Percentiles rank a stretch among this genome's conserved stretches.
Evolutionary conservation across 1,284 basidiomycete genomes (phyloP).

Genomic region (Leccinum subrobustum): DNA sequence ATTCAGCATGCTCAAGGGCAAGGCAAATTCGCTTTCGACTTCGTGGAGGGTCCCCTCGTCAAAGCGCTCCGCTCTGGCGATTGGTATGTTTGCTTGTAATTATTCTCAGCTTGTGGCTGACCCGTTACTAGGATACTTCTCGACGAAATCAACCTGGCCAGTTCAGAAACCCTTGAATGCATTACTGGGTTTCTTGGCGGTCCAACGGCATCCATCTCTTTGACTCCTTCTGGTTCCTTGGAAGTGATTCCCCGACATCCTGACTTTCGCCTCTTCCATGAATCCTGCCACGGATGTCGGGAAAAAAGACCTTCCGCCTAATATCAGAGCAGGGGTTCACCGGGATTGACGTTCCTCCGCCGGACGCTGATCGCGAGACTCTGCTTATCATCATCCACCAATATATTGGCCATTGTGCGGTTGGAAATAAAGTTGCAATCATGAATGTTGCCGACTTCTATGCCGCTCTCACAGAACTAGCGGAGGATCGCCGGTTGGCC

Average conservation of each 20-base stretch:
- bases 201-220: conserved; percentile 85
- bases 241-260: conserved; percentile 91
- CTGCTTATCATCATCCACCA: conserved; percentile 86
- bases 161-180: conserved; percentile 93
- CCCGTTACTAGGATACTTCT: conserved; percentile 75
- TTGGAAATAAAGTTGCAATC: conserved; percentile 86
- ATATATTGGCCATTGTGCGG: conserved; percentile 84
- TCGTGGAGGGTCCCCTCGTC: conserved; percentile 96
- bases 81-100: conserved; percentile 60
- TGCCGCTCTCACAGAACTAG: conserved; percentile 76
- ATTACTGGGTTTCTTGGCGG: conserved; percentile 85
- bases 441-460: conserved; percentile 95
- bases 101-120: conserved; percentile 1
- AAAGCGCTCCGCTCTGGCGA: conserved; percentile 87
- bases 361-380: conserved; percentile 91
- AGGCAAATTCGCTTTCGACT: conserved; percentile 89
- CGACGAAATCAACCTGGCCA: conserved; percentile 96
- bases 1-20: conserved; percentile 82
- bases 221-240: conserved; percentile 77
- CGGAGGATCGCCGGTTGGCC: conserved; percentile 80
- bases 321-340: conserved; percentile 90
- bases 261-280: conserved; percentile 97
- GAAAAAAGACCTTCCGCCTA: conserved; percentile 93
- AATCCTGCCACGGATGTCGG: conserved; percentile 99
- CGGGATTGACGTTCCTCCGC: conserved; percentile 92